Base-by-base conservation (phyloP, 257 asterid genomes). In the Gardenia jasminoides region DNA sequence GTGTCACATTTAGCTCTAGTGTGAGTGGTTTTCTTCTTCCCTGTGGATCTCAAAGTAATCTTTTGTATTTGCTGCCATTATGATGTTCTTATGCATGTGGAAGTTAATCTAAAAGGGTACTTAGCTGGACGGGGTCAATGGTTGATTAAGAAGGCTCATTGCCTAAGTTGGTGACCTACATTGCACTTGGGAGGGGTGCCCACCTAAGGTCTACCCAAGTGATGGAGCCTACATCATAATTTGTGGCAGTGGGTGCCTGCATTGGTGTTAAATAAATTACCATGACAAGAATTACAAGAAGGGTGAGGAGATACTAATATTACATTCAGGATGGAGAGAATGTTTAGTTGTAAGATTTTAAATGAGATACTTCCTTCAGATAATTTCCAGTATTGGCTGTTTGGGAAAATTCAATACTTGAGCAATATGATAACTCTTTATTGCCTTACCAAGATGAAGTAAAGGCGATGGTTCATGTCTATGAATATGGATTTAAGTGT, bases 1-100 rank as follows among this genome's bases (percentile, higher is more conserved):
- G 97, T 75, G 91, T 96, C 75, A 93, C 99, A 66, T 96, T 96
- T 81, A 96, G 99, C 90, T 93, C 99, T 71, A 96, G 99, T 80
- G 99, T 96, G 85, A 93, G 99, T 92, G 72, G 76, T 75, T 47
- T 70, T 62, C 3, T 58, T 24, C n/a, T 62, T 2, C 46, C 68
- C 41, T 9, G 31, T 68, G 31, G 50, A 30, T 72, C 50, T 54
- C 2, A 3, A 31, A 43, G 11, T 75, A 30, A 28, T 65, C 20
- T 30, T 46, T 3, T 65, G 11, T 64, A 36, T 70, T 7, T 36
- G 20, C 10, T 69, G 12, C 66, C 75, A 76, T 22, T 3, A 47
- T 76, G 48, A 41, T 48, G 75, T 36, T 68, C 28, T 47, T 80
- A 52, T 52, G 10, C 50, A 28, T 31, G 58, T 41, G 64, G 67